These are phyloP conservation scores for Aspergillus haitiensis DNA, from an alignment of 495 filamentous ascomycete species.

Conservation along the genomic window DNA sequence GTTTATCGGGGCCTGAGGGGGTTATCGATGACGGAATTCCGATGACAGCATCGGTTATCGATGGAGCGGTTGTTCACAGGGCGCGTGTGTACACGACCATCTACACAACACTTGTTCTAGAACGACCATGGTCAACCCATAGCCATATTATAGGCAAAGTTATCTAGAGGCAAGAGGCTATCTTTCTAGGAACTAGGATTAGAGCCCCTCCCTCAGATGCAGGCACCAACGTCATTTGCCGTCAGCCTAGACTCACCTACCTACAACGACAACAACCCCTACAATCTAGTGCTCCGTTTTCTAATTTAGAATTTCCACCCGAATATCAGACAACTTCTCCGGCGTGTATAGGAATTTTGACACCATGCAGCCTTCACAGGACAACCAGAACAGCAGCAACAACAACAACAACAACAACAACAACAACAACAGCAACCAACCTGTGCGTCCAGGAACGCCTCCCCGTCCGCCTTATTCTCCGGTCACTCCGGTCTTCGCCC, in stretches of 20 bases:
- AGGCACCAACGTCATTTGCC: constrained; percentile 14
- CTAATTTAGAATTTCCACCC: background rate
- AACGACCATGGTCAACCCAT: too few relatives aligned
- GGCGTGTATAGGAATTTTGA: background rate
- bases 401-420: background rate
- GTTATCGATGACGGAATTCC: too few relatives aligned
- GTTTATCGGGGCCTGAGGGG: too few relatives aligned
- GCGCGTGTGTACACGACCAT: too few relatives aligned
- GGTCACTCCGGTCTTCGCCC: constrained; percentile 47
- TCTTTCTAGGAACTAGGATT: background rate
- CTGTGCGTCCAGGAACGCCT: constrained; percentile 41
- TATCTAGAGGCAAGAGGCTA: background rate
- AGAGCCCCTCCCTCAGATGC: background rate
- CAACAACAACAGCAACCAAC: background rate
- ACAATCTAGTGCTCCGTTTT: background rate
- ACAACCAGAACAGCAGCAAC: background rate
- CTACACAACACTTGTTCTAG: too few relatives aligned
- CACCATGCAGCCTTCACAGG: constrained; percentile 20
- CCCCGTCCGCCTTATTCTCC: constrained; percentile 51
- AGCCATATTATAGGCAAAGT: too few relatives aligned
- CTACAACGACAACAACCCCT: background rate
- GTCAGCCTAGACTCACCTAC: constrained; percentile 4
- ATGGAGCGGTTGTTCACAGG: too few relatives aligned
- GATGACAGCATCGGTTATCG: too few relatives aligned
- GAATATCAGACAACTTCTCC: background rate